Conservation (phyloP, 768 basidiomycete genomes). For the Podaxis mareebaensis region DNA sequence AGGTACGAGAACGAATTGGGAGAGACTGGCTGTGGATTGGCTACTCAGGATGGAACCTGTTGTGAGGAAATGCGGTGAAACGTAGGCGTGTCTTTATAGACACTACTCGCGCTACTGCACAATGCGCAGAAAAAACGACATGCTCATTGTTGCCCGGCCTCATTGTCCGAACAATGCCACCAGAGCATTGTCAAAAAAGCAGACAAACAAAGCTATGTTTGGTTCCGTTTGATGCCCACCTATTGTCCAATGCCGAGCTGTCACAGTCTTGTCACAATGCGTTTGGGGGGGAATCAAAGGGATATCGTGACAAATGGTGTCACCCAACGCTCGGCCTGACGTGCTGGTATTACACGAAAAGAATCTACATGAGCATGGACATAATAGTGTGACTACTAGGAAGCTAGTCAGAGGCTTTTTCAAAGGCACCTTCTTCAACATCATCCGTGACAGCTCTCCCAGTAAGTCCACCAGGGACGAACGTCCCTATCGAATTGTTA, state of each 20-base stretch:
- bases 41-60: slow-evolving; percentile 12
- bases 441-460: slow-evolving; percentile 10
- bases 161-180: neutral
- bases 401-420: no score
- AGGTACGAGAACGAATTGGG: neutral
- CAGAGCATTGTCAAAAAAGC: neutral
- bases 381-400: no score
- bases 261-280: neutral
- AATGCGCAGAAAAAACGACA: neutral
- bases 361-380: no score
- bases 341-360: no score
- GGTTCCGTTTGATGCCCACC: neutral
- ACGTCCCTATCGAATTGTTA: slow-evolving; percentile 18
- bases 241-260: neutral
- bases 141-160: neutral
- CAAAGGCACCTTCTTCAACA: neutral
- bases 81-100: slow-evolving; percentile 40
- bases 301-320: neutral
- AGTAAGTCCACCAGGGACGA: slow-evolving; percentile 26
- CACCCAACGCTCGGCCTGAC: no score
- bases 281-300: neutral
- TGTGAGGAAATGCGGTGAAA: neutral
- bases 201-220: neutral
- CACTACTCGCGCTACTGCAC: slow-evolving; percentile 44
- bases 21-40: neutral